Evolutionary conservation across 2,329 filamentous ascomycete species (phyloP).

Genomic region (Epichloe elymi): DNA sequence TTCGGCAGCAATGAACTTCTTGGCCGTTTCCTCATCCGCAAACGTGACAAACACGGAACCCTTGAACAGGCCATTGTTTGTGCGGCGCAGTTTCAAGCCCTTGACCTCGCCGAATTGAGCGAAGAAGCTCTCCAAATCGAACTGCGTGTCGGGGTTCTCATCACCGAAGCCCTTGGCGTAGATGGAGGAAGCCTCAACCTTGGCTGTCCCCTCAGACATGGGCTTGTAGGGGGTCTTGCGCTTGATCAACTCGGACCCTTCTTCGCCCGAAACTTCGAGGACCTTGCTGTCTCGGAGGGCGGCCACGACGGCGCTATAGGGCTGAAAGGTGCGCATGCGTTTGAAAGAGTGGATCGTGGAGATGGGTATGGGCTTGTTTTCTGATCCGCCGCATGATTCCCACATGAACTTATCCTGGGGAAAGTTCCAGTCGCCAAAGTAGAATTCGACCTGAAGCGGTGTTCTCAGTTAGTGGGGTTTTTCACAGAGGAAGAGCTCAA

Average conservation of each 20-base stretch:
- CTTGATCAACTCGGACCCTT: slow-evolving; percentile 57
- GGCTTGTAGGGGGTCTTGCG: slow-evolving; percentile 61
- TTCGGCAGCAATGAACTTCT: slow-evolving; percentile 68
- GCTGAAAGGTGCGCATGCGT: slow-evolving; percentile 91
- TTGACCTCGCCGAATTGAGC: slow-evolving; percentile 65
- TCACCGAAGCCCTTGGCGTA: slow-evolving; percentile 93
- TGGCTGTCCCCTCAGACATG: slow-evolving; percentile 44
- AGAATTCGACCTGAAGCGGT: slow-evolving; percentile 67
- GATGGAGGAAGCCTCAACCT: slow-evolving; percentile 59
- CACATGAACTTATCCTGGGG: slow-evolving; percentile 81
- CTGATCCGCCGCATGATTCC: slow-evolving; percentile 58
- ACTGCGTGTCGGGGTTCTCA: slow-evolving; percentile 72
- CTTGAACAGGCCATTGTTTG: slow-evolving; percentile 67
- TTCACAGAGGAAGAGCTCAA: not conserved
- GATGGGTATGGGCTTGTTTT: slow-evolving; percentile 72
- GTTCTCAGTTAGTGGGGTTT: not conserved
- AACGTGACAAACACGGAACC: slow-evolving; percentile 96
- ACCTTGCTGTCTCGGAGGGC: slow-evolving; percentile 67
- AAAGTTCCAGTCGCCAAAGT: slow-evolving; percentile 90
- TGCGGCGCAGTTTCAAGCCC: slow-evolving; percentile 75
- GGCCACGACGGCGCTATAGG: slow-evolving; percentile 68
- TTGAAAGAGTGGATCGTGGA: slow-evolving; percentile 75
- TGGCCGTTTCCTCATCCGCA: slow-evolving; percentile 59
- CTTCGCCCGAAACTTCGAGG: slow-evolving; percentile 60
- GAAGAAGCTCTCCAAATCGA: slow-evolving; percentile 91